Conservation (phyloP, 352 stramenopile genomes). For the Globisporangium camurandrum region DNA sequence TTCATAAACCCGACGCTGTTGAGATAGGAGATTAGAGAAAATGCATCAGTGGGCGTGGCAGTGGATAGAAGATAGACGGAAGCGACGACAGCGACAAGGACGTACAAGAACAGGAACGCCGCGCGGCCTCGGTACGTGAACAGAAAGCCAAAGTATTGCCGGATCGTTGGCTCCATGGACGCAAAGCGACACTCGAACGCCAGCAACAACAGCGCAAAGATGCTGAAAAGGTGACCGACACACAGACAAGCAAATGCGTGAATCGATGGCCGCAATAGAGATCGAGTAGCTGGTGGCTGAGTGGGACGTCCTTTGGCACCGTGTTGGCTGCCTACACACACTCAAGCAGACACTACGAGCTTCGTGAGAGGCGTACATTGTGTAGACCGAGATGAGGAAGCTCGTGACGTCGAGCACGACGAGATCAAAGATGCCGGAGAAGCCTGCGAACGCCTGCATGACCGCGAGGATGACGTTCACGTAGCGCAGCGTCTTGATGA, state of each 20-base stretch:
- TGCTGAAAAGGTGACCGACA: conserved; percentile 23
- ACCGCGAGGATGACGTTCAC: conserved; percentile 75
- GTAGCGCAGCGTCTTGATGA: conserved; percentile 80
- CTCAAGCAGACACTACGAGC: background rate
- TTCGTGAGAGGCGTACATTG: conserved; percentile 42
- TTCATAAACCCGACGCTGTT: conserved; percentile 79
- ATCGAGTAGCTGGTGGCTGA: too few species aligned
- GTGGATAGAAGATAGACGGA: background rate
- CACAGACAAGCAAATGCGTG: background rate
- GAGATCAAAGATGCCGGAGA: conserved; percentile 81
- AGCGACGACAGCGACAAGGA: background rate
- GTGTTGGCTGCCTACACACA: too few species aligned
- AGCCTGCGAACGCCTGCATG: conserved; percentile 74
- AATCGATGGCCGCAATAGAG: too few species aligned
- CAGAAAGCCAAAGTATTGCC: conserved; percentile 80
- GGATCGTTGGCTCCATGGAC: conserved; percentile 84
- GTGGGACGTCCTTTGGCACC: too few species aligned
- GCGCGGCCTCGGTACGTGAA: conserved; percentile 84
- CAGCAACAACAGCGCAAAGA: conserved; percentile 76
- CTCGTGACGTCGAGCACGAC: conserved; percentile 80
- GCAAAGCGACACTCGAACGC: conserved; percentile 84
- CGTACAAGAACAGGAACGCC: conserved; percentile 76
- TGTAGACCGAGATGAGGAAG: conserved; percentile 83
- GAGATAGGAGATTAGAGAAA: background rate
- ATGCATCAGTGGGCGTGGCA: background rate